Conservation (phyloP, 345 rosid genomes). For the Hibiscus tridactylites region DNA sequence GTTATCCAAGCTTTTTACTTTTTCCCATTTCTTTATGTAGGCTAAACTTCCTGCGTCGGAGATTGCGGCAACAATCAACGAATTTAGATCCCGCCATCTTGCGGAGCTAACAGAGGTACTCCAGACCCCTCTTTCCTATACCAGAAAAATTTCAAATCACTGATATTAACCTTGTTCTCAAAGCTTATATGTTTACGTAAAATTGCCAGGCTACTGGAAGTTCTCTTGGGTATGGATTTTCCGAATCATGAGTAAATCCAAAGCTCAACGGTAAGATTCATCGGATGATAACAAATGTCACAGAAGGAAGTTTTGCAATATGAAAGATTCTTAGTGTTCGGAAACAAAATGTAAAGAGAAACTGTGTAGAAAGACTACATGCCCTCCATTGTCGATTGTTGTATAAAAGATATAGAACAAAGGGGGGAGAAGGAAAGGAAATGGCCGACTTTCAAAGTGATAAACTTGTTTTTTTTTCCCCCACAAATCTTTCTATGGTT, state of each 20-base stretch:
- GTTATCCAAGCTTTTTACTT: background rate
- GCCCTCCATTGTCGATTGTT: constrained; percentile 11
- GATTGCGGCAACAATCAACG: constrained; percentile 84
- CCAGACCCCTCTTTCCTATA: background rate
- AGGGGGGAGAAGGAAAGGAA: background rate
- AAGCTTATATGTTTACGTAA: background rate
- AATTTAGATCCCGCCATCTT: constrained; percentile 85
- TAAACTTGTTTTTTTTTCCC: constrained; percentile 18
- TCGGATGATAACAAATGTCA: constrained; percentile 61
- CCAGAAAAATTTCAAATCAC: background rate
- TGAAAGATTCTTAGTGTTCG: constrained; percentile 20
- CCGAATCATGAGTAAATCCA: constrained; percentile 52
- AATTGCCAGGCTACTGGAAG: constrained; percentile 60
- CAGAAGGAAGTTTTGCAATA: constrained; percentile 69
- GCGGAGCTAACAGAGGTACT: constrained; percentile 87
- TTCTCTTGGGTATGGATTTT: constrained; percentile 89
- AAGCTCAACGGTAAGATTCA: constrained; percentile 42
- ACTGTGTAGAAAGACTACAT: constrained; percentile 17
- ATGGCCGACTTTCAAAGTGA: background rate
- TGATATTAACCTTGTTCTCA: background rate
- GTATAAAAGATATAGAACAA: constrained; percentile 25
- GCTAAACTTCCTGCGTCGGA: constrained; percentile 81
- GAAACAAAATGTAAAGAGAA: constrained; percentile 12
- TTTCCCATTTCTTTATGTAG: constrained; percentile 24
- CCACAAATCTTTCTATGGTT: background rate